Evolutionary conservation across 2,329 filamentous ascomycete species (phyloP).

Genomic region (Ophiostoma fasciatum): DNA sequence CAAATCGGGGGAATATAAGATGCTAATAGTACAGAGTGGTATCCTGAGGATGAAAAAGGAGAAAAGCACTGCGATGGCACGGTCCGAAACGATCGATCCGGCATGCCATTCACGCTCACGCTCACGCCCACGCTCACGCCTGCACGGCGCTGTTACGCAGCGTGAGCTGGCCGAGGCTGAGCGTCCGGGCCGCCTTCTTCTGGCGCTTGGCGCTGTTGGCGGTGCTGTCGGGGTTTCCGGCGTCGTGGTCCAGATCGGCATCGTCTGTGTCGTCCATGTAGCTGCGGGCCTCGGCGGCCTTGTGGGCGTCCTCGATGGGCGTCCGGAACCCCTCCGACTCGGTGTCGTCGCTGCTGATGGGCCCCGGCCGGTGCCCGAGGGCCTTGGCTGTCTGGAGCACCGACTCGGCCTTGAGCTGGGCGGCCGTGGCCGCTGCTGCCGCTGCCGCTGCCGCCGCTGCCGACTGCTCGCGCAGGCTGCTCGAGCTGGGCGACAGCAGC

Average conservation of each 20-base stretch:
- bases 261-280: too few relatives aligned
- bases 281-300: constrained; percentile 16
- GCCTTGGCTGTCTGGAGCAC: constrained; percentile 7
- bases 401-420: constrained; percentile 5
- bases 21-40: too few relatives aligned
- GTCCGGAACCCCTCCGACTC: constrained; percentile 32
- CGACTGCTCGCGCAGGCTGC: constrained; percentile 3
- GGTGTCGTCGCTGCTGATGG: constrained; percentile 16
- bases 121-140: too few relatives aligned
- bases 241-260: too few relatives aligned
- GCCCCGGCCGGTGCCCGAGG: constrained; percentile 2
- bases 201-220: constrained; percentile 17
- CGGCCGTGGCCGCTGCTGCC: background rate
- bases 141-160: constrained; percentile 12
- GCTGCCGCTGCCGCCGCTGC: background rate
- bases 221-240: constrained; percentile 17
- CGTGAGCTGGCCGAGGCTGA: constrained; percentile 49
- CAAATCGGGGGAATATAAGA: too few relatives aligned
- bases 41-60: too few relatives aligned
- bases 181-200: constrained; percentile 44
- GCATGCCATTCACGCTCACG: too few relatives aligned
- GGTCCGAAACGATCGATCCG: too few relatives aligned
- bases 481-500: constrained; percentile 6
- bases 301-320: constrained; percentile 31
- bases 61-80: too few relatives aligned